Base-by-base conservation (phyloP, 352 stramenopile species). In the Chrysophaeum taylorii region DNA sequence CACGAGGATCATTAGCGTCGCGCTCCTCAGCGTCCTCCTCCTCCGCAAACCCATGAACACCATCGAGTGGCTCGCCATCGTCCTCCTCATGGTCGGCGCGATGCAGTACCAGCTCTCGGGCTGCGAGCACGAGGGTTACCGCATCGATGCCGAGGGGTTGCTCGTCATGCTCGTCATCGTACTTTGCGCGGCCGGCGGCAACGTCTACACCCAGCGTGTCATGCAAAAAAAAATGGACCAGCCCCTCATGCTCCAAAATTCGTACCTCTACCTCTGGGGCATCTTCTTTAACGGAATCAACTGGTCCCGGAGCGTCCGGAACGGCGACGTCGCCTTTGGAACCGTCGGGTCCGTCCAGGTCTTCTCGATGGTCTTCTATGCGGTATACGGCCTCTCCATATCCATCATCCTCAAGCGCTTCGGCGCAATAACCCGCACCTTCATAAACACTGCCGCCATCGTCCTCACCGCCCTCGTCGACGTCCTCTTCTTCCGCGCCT, bases 161-260 rank as follows among this genome's bases (percentile, higher is more conserved):
- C 27, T 9, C 23, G 52, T 63, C 52, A 63, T 63, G 52, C 27
- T 31, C 27, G 25, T 63, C 52, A 63, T 63, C 33, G 52, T 63
- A 25, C 7, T 39, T 31, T 63, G 52, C 33, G 52, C 52, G 52
- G 52, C 52, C 4, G 52, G 7, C 7, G 52, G 52, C 33, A 63
- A 63, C 33, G 52, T 63, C 25, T 63, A 63, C 33, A 63, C 52
- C 9, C 52, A 63, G 23, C 36, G 23, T 15, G 52, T 63, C 25
- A 63, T 63, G 52, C 52, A 63, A 23, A 7, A 31, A 9, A 63
- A 63, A 23, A 63, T 63, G 52, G 52, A 63, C 52, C 52, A 63
- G 52, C 52, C 52, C 9, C 52, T 63, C 52, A 63, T 63, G 52
- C 27, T 63, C 52, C 52, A 63, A 31, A 63, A 63, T 31, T 25